Base-by-base conservation (phyloP, 345 rosid genomes). In the Arabidopsis thaliana region DNA sequence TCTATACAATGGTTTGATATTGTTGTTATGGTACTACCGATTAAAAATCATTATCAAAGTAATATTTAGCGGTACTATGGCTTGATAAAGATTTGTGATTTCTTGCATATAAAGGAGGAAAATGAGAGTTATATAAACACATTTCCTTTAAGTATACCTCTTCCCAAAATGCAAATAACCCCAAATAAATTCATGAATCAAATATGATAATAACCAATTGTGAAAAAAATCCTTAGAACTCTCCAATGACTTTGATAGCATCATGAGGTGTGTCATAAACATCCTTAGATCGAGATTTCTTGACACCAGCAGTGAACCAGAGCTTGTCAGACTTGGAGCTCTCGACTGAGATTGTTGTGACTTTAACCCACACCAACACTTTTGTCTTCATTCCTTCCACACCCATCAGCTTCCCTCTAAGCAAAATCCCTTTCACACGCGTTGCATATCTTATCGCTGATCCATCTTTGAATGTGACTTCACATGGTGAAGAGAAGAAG, bases 351-450 rank as follows among this genome's bases (percentile, higher is more conserved):
- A 95, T 78, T 20, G 85, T 78, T 4, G 99, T 87, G 59, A 95
- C 87, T 82, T 95, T 92, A 44, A 90, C 97, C 97, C 97, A 92
- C 7, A 95, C 97, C 2, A 95, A 85, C 34, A 89, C 89, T 83
- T 95, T 92, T 2, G 97, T 95, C 88, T 95, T 95, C 96, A 92
- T 89, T 51, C 99, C 99, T 81, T 95, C 99, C 0, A 91, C 90
- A 3, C 84, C 81, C 49, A 88, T 81, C 64, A 94, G 82, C 84
- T 90, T 94, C 62, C 97, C 97, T 77, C 89, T 82, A 24, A 74
- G 75, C 46, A 95, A 82, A n/a, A 72, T 87, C 24, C 88, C 96
- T 73, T 95, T 95, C 51, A 92, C 97, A 0, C 99, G 90, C 1
- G 89, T 81, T 0, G 96, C 95, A 67, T 94, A 94, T 67, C 97